Conservation (phyloP, 768 basidiomycete species). For the Guyanaporus albipodus region DNA sequence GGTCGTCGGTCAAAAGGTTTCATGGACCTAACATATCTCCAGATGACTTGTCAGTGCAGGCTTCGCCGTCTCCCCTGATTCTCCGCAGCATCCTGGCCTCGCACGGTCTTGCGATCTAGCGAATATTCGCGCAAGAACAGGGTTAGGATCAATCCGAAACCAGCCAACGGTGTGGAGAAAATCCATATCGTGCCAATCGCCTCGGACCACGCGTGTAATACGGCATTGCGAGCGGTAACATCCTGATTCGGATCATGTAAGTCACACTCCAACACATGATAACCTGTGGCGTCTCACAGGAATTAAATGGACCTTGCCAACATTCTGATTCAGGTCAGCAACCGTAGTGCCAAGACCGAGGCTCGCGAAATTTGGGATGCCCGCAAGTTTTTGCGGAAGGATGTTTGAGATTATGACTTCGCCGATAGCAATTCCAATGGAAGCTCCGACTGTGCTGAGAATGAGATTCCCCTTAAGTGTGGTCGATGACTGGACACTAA, state of each 20-base stretch:
- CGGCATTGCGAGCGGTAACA: not conserved
- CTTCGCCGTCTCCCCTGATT: too few relatives aligned
- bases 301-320: conserved; percentile 39
- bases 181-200: not conserved
- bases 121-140: not conserved
- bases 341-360: conserved; percentile 38
- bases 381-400: conserved; percentile 14
- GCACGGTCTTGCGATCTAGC: not conserved
- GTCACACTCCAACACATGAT: not conserved
- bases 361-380: conserved; percentile 6
- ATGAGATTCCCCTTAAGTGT: not conserved
- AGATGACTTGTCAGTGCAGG: too few relatives aligned
- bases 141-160: not conserved
- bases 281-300: conserved; percentile 22
- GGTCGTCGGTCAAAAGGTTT: too few relatives aligned
- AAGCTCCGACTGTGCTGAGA: conserved; percentile 62
- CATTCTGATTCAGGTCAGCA: conserved; percentile 43
- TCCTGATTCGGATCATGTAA: not conserved
- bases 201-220: not conserved
- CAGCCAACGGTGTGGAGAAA: not conserved
- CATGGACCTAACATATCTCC: too few relatives aligned
- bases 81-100: not conserved
- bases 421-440: conserved; percentile 70
- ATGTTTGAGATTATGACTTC: conserved; percentile 68
- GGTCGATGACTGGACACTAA: not conserved